These are phyloP conservation scores for Vitellaria paradoxa DNA, from an alignment of 179 eudicot species.

Conservation along the genomic window DNA sequence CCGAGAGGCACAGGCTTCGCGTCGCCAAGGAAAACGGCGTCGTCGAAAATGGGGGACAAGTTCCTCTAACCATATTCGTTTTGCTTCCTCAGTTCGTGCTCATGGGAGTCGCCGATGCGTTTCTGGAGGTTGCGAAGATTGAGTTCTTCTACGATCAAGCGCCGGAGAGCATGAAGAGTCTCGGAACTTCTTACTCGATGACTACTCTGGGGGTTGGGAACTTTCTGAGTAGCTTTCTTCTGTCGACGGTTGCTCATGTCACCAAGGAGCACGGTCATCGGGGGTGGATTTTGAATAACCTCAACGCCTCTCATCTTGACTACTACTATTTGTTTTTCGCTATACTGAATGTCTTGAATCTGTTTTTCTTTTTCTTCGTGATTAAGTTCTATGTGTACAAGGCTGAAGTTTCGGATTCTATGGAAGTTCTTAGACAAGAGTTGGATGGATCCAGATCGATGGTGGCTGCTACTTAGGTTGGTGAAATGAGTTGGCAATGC, in stretches of 20 bases:
- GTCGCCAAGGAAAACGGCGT: slow-evolving; percentile 44
- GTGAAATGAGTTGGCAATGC: not conserved
- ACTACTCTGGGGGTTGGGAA: slow-evolving; percentile 44
- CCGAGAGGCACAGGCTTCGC: slow-evolving; percentile 36
- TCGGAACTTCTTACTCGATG: slow-evolving; percentile 48
- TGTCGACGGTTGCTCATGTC: slow-evolving; percentile 36
- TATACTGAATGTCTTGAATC: slow-evolving; percentile 34
- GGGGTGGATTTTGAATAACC: slow-evolving; percentile 54
- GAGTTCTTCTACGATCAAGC: slow-evolving; percentile 62
- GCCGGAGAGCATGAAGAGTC: slow-evolving; percentile 53
- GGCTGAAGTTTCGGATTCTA: slow-evolving; percentile 50
- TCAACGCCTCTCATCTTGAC: slow-evolving; percentile 50
- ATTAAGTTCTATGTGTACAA: slow-evolving; percentile 40
- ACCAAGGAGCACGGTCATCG: slow-evolving; percentile 37
- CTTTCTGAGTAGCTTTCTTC: slow-evolving; percentile 44
- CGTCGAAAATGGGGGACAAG: slow-evolving; percentile 27
- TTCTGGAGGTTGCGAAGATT: slow-evolving; percentile 44
- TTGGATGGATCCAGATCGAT: slow-evolving; percentile 4
- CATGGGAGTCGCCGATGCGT: slow-evolving; percentile 51
- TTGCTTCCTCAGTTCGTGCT: slow-evolving; percentile 50
- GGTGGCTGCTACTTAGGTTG: not conserved
- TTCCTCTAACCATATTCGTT: slow-evolving; percentile 41
- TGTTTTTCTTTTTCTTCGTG: slow-evolving; percentile 36
- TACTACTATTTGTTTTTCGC: slow-evolving; percentile 50
- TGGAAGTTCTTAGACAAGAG: slow-evolving; percentile 36